These are phyloP conservation scores for Micromonas commoda DNA, from an alignment of 139 green algal species.

Conservation along the genomic window DNA sequence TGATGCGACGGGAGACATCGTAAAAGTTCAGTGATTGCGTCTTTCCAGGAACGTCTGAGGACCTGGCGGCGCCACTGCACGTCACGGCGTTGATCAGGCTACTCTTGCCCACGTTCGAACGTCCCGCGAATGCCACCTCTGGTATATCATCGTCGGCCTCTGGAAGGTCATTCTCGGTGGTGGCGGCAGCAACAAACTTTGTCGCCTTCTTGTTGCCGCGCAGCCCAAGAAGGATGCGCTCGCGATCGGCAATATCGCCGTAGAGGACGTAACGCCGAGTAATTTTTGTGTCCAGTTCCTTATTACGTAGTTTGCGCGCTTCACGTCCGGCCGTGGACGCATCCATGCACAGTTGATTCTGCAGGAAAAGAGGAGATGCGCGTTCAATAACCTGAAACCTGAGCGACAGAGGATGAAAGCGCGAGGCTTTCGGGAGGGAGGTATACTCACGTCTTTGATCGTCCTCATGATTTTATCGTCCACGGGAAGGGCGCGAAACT, in stretches of 20 bases:
- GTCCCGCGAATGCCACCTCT: slow-evolving; percentile 14
- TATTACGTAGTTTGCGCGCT: slow-evolving; percentile 6
- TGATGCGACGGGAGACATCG: neutral
- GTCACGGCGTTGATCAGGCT: slow-evolving; percentile 20
- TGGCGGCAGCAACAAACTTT: slow-evolving; percentile 5
- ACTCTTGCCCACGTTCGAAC: slow-evolving; percentile 19
- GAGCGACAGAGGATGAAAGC: neutral
- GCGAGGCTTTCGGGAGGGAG: neutral
- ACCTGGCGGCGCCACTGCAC: neutral
- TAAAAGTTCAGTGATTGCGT: slow-evolving; percentile 24
- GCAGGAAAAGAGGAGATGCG: no score
- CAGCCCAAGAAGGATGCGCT: neutral
- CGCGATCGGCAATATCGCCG: neutral
- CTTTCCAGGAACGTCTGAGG: slow-evolving; percentile 10
- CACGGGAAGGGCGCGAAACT: slow-evolving; percentile 18
- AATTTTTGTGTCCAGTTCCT: neutral
- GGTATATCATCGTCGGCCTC: slow-evolving; percentile 1
- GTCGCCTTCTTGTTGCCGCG: neutral
- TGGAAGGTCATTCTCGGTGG: neutral
- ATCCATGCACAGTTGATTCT: neutral
- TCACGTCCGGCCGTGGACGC: neutral
- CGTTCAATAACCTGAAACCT: neutral
- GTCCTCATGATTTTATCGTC: neutral
- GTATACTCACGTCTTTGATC: neutral
- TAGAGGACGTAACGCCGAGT: slow-evolving; percentile 5